Evolutionary conservation across 345 rosid species (phyloP), one percentile per base, ranked within the genome.

Genomic region (Iberis pinnata): DNA sequence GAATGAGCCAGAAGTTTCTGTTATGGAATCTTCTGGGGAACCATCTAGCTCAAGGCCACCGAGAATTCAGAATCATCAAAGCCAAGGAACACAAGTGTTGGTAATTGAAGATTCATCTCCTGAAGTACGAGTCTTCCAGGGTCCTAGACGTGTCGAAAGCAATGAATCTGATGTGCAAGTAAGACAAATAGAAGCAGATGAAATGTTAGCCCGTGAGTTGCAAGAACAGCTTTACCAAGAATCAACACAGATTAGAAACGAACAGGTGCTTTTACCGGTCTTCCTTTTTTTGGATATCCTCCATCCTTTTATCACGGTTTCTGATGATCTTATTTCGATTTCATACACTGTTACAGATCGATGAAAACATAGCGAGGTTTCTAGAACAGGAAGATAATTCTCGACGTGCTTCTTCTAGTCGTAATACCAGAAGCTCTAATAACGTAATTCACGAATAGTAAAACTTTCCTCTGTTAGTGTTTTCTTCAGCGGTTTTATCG

Each of bases 141-240:
- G 52, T 53, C 17, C 31, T 26, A 73, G 61, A 60, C 55, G 58
- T 26, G 39, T 54, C 9, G 56, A 63, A 62, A 73, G 67, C 44
- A 68, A 58, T 49, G 80, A 71, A 33, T 72, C 71, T 27, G 77
- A 78, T 68, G 70, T 73, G 52, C 78, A 73, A 69, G 78, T 75
- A 45, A 80, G 86, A 70, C 98, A 92, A 70, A 50, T 92, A 17
- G 94, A 88, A 76, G 98, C 84, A 12, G 98, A 92, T 78, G 95
- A 86, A 74, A 71, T 58, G 29, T 47, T 92, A 67, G 98, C 97
- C 44, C 84, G 77, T 68, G 93, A 79, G 70, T 80, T 92, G 62
- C 98, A 92, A 79, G 94, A 88, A 66, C 84, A 83, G 68, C 52
- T 92, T 32, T 88, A 88, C 67, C 73, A 75, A 43, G 98, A 88